These are phyloP conservation scores for Exophiala oligosperma DNA, from an alignment of 2,329 filamentous ascomycete species.

Conservation along the genomic window DNA sequence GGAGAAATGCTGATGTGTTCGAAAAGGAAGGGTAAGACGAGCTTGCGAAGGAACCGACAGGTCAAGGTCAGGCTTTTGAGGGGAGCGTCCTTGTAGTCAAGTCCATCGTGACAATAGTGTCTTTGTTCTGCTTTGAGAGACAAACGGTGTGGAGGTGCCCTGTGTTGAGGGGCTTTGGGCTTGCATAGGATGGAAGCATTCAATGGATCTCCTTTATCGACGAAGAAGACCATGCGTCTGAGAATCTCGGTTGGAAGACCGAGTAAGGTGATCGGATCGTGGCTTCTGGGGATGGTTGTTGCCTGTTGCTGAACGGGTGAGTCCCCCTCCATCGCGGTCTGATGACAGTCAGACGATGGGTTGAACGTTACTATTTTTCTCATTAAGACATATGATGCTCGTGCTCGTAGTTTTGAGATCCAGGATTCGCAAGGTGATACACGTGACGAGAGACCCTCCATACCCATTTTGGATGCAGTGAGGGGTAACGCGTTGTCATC, in stretches of 20 bases:
- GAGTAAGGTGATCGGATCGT: slow-evolving; percentile 13
- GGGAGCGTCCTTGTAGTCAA: slow-evolving; percentile 26
- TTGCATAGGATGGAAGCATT: slow-evolving; percentile 50
- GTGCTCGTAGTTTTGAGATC: too few species aligned
- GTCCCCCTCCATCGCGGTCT: too few species aligned
- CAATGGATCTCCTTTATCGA: slow-evolving; percentile 41
- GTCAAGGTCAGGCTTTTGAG: slow-evolving; percentile 60
- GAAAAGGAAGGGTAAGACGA: slow-evolving; percentile 59
- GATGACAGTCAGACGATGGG: too few species aligned
- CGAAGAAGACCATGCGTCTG: slow-evolving; percentile 56
- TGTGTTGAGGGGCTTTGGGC: slow-evolving; percentile 34
- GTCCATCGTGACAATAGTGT: slow-evolving; percentile 1
- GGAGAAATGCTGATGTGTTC: slow-evolving; percentile 49
- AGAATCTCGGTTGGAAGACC: slow-evolving; percentile 63
- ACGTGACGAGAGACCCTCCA: too few species aligned
- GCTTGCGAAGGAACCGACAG: slow-evolving; percentile 54
- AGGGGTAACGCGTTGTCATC: too few species aligned
- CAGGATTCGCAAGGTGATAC: too few species aligned
- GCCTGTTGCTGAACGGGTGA: not conserved
- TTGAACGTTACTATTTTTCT: too few species aligned
- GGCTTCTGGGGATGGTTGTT: not conserved
- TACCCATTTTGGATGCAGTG: too few species aligned
- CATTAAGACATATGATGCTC: too few species aligned
- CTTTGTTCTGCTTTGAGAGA: not conserved
- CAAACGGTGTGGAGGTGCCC: not conserved